These are phyloP conservation scores for Dimocarpus longan DNA, from an alignment of 345 rosid genomes.

Conservation along the genomic window DNA sequence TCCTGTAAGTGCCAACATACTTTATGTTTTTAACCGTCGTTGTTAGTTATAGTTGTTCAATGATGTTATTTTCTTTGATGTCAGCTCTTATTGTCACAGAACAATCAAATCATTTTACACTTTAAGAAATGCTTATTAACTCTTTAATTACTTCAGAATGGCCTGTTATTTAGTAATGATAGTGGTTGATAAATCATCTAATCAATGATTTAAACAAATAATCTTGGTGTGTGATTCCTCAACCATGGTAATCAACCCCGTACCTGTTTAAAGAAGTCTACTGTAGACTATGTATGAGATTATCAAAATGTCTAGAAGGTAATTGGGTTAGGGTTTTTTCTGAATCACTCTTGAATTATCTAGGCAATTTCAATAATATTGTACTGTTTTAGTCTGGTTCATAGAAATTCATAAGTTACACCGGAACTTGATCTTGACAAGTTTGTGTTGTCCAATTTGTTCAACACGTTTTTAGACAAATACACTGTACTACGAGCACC, in stretches of 20 bases:
- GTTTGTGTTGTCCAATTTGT: neutral
- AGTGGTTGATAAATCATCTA: neutral
- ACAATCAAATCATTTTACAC: neutral
- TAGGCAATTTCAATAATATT: neutral
- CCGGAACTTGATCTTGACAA: neutral
- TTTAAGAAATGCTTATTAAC: neutral
- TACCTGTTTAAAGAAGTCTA: neutral
- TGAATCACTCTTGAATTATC: neutral
- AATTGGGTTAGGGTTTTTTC: neutral
- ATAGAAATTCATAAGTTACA: neutral
- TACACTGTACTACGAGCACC: neutral
- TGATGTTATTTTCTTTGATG: neutral
- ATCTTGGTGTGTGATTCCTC: neutral
- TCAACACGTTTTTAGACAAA: neutral
- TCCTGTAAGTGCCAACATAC: slow-evolving; percentile 44
- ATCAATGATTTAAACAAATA: no score
- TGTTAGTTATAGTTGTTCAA: neutral
- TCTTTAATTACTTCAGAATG: neutral
- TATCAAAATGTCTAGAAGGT: neutral
- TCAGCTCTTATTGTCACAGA: neutral
- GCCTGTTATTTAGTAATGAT: neutral
- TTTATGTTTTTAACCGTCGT: neutral
- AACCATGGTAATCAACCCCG: no score
- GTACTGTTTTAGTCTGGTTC: neutral
- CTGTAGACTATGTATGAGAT: neutral